Base-by-base conservation (phyloP, 129 eudicot species). In the Glebionis coronaria region DNA sequence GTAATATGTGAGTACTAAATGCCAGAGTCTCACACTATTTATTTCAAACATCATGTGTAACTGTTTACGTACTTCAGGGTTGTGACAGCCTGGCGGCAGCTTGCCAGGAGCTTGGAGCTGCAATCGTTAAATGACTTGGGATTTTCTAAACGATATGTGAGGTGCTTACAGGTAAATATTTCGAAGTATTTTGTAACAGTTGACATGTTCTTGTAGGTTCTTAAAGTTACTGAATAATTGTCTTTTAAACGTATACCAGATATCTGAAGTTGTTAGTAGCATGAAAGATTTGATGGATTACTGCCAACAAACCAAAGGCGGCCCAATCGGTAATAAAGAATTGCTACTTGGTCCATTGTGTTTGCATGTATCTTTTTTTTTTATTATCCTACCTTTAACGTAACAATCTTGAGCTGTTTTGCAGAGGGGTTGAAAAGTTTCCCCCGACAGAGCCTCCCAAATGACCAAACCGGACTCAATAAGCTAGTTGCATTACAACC, bases 241-340 rank as follows among this genome's bases (percentile, higher is more conserved):
- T 19, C 16, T 10, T 35, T 52, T 63, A 58, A 56, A 65, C 62
- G 47, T 78, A 44, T 78, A 35, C 27, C 87, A 89, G 99, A 89
- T 94, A 79, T 88, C 99, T 73, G 97, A 94, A 74, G 95, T 89
- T 38, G 95, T 89, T 73, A 87, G 75, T 79, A 89, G 90, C 80
- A 94, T 89, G 99, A 94, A 89, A 71, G 97, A 87, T 69, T 66
- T 94, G 80, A 89, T 89, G 89, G 99, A 89, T 68, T 89, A 82
- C 75, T 86, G 95, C 82, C 76, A 81, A 27, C 85, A 88, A 20
- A 73, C 77, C 54, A 88, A 94, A 82, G 71, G 72, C 42, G 99
- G 99, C 60, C 97, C 99, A 6, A 84, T 84, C 21, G 99, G 97
- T 94, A 89, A 78, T n/a, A 13, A 35, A 35, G 40, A 35, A 35